Evolutionary conservation across 805 yeast genomes (phyloP), one percentile per base, ranked within the genome.

Genomic region (Sugiyamaella americana): DNA sequence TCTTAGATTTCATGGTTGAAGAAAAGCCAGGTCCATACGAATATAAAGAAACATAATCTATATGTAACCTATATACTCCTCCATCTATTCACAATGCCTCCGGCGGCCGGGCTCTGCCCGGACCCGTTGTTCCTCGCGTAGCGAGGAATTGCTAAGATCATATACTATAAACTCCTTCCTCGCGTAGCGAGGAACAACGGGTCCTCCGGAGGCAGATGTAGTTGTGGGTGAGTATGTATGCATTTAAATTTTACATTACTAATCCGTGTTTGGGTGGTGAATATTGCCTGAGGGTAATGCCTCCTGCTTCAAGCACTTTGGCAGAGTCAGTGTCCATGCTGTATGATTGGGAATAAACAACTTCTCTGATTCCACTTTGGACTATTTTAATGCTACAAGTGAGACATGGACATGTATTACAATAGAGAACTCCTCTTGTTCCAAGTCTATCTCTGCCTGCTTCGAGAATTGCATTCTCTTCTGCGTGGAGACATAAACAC

Each of bases 381-480:
- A 88, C 95, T 44, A 93, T 91, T 66, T 93, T 93, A 36, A 93
- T 87, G 3, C 95, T 81, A 62, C 99, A 93, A 0, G 98, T 93
- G 49, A 93, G 70, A 62, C 99, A 93, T 0, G 99, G 99, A 59
- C 98, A 69, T 0, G 99, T 93, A 63, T 93, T 93, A 67, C 98
- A 93, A 62, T 93, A 93, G 48, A 88, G 65, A 0, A 79, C 80
- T 5, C 86, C 80, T 36, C 70, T 65, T 2, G 56, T 55, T 0
- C 85, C 85, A 8, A 87, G 75, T 47, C 98, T 70, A 54, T 85
- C 95, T 52, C 97, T 73, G 1, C 98, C 98, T 5, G 96, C 87
- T 63, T 93, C 98, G 43, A 93, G 65, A 35, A 93, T 69, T 0
- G 98, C 98, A 63, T 93, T 93, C 57, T 93, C 99, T 63, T 93